Conservation (phyloP, 106 monocot species). For the Xerophyta viscosa region DNA sequence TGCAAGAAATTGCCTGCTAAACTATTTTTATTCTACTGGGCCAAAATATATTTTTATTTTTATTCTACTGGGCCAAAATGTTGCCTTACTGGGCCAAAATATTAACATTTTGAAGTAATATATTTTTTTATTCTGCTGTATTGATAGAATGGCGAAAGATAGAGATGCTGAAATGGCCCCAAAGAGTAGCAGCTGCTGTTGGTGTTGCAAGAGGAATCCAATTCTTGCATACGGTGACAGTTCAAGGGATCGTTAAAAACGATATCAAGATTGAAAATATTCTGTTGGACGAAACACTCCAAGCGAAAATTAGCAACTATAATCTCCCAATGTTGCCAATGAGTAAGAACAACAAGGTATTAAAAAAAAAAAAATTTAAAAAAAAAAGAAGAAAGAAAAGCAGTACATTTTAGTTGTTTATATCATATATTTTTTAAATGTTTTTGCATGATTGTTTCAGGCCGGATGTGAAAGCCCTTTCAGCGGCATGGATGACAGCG, state of each 20-base stretch:
- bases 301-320: constrained; percentile 79
- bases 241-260: constrained; percentile 71
- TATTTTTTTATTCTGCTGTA: background rate
- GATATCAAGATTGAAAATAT: constrained; percentile 66
- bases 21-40: too few species aligned
- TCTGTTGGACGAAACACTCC: constrained; percentile 72
- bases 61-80: too few species aligned
- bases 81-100: too few species aligned
- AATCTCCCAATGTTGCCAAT: constrained; percentile 56
- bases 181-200: constrained; percentile 69
- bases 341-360: constrained; percentile 65
- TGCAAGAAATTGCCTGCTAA: too few species aligned
- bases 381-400: background rate
- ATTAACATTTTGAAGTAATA: background rate
- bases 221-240: constrained; percentile 66
- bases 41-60: too few species aligned
- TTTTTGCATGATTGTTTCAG: constrained; percentile 20
- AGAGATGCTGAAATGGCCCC: constrained; percentile 92
- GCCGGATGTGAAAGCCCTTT: constrained; percentile 49
- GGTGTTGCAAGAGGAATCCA: constrained; percentile 83
- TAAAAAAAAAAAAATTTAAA: background rate
- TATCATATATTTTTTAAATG: background rate
- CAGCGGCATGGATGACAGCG: constrained; percentile 21
- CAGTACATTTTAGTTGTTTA: background rate
- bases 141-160: constrained; percentile 69